Percentiles rank a stretch among this genome's conserved stretches.
Evolutionary conservation across 306 rosid species (phyloP).

Genomic region (Hippophae rhamnoides): DNA sequence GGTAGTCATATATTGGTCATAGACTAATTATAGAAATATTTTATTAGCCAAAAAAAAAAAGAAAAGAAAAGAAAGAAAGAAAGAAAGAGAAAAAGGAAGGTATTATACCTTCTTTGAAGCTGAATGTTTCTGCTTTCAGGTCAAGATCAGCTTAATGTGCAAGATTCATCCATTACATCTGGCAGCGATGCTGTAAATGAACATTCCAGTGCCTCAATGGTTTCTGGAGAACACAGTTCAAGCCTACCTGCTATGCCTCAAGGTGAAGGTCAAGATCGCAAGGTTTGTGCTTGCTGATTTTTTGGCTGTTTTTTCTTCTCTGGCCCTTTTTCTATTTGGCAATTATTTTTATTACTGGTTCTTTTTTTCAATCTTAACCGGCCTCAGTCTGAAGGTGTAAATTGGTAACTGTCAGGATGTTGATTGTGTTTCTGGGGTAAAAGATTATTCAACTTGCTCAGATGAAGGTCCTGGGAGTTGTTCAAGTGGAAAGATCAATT

Average conservation of each 20-base stretch:
- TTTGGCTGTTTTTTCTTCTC: background rate
- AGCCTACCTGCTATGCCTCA: slow-evolving; percentile 30
- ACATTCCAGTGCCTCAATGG: slow-evolving; percentile 26
- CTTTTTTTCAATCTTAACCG: slow-evolving; percentile 19
- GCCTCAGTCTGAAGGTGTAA: slow-evolving; percentile 27
- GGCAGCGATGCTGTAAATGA: slow-evolving; percentile 36
- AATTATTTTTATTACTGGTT: slow-evolving; percentile 5
- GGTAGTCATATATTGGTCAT: slow-evolving; percentile 14
- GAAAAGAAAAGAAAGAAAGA: background rate
- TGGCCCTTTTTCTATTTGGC: slow-evolving; percentile 3
- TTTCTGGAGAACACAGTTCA: slow-evolving; percentile 25
- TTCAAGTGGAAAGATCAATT: slow-evolving; percentile 35
- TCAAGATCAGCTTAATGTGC: slow-evolving; percentile 32
- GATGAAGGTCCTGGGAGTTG: slow-evolving; percentile 30
- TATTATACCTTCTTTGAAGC: slow-evolving; percentile 12
- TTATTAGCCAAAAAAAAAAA: background rate
- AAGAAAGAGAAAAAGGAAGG: background rate
- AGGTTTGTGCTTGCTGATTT: slow-evolving; percentile 12
- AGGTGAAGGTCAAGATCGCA: slow-evolving; percentile 39
- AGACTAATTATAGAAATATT: background rate
- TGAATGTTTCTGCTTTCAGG: slow-evolving; percentile 37
- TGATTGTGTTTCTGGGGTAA: slow-evolving; percentile 34
- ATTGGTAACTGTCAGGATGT: slow-evolving; percentile 23
- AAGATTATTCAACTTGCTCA: slow-evolving; percentile 38
- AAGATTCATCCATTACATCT: slow-evolving; percentile 38